These are phyloP conservation scores for Alternaria viburni DNA, from an alignment of 2,329 filamentous ascomycete species.

Conservation along the genomic window DNA sequence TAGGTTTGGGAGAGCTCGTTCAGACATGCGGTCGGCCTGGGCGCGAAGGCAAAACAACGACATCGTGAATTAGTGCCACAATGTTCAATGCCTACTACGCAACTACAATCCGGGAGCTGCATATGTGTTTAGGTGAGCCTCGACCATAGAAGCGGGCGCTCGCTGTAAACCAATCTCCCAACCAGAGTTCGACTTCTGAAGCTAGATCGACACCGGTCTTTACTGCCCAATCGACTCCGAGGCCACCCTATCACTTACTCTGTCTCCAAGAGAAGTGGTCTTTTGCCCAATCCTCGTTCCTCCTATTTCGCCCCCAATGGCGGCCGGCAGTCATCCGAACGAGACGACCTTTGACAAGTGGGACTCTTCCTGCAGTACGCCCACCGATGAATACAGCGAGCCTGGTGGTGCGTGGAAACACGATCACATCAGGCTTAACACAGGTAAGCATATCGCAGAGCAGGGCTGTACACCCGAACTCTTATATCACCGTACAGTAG, in stretches of 20 bases:
- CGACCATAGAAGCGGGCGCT: not conserved
- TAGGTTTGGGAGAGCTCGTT: not conserved
- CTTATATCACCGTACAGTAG: not conserved
- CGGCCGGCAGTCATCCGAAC: not conserved
- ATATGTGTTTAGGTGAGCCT: not conserved
- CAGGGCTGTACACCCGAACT: not conserved
- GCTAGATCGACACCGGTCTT: not conserved
- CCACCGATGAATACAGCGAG: not conserved
- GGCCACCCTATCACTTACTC: not conserved
- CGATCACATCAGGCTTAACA: not conserved
- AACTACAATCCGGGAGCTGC: not conserved
- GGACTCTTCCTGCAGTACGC: not conserved
- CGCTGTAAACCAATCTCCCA: not conserved
- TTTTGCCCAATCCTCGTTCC: not conserved
- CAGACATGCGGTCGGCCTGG: not conserved
- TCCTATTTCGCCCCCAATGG: not conserved
- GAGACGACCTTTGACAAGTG: not conserved
- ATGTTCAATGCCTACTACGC: not conserved
- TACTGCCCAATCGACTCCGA: not conserved
- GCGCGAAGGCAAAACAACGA: not conserved
- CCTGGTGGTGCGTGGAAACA: not conserved
- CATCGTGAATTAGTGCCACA: not conserved
- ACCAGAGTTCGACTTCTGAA: not conserved
- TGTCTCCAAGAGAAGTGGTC: not conserved
- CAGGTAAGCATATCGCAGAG: not conserved